A percentile compares a stretch with the other conserved stretches of the same genome.
Evolutionary conservation across 306 rosid genomes (phyloP).

Genomic region (Lathyrus sativus): DNA sequence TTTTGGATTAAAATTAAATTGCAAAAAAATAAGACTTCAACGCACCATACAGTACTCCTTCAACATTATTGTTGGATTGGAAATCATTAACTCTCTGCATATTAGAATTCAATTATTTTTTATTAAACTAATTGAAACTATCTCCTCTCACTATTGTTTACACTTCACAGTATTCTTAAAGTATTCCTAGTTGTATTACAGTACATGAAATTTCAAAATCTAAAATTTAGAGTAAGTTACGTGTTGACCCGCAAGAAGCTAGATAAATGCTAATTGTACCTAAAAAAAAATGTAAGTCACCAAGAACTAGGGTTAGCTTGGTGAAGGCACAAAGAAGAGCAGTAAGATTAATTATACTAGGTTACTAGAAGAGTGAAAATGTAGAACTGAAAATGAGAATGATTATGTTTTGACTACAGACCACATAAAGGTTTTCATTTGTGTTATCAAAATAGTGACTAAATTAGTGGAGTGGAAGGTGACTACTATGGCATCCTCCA

Average conservation of each 20-base stretch:
- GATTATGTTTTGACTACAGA: background rate
- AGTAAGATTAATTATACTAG: background rate
- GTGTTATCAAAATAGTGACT: background rate
- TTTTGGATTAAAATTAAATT: slow-evolving; percentile 1
- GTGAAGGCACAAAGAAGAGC: background rate
- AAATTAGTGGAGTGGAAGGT: background rate
- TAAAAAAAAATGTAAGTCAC: slow-evolving; percentile 12
- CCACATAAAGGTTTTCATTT: background rate
- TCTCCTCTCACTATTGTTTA: slow-evolving; percentile 9
- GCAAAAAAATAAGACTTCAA: slow-evolving; percentile 17
- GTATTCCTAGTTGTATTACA: slow-evolving; percentile 7
- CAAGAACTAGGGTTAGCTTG: slow-evolving; percentile 16
- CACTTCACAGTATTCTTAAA: slow-evolving; percentile 16
- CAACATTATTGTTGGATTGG: background rate
- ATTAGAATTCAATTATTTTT: slow-evolving; percentile 9
- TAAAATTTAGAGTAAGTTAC: slow-evolving; percentile 22
- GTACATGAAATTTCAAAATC: slow-evolving; percentile 10
- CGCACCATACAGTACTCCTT: slow-evolving; percentile 8
- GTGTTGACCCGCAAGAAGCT: slow-evolving; percentile 21
- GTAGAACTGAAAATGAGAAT: slow-evolving; percentile 15
- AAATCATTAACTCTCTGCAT: background rate
- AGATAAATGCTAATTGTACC: slow-evolving; percentile 15
- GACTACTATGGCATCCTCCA: background rate
- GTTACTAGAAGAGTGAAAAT: slow-evolving; percentile 10
- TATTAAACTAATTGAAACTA: slow-evolving; percentile 7